Evolutionary conservation across 345 rosid genomes (phyloP), one percentile per base, ranked within the genome.

Genomic region (Murraya koenigii): DNA sequence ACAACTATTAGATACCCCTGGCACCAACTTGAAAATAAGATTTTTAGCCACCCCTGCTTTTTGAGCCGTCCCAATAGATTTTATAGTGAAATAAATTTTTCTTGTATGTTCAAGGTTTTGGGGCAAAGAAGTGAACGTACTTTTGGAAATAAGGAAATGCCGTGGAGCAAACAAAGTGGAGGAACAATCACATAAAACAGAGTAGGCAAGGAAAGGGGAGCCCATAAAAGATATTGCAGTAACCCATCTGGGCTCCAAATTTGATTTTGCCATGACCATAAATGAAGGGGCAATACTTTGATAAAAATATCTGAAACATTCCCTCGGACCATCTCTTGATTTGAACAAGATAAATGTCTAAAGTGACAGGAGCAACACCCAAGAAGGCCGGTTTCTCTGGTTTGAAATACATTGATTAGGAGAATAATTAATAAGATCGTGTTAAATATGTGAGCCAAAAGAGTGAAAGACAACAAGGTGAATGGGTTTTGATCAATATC

Each of bases 311-410:
- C 79, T 88, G 88, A 78, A 85, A 80, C 75, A 81, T 0, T 9
- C 89, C 91, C 30, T 86, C 85, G 1, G 77, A 64, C 91, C 91
- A 86, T 47, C 91, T 81, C 49, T 66, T 83, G 71, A 23, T 33
- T 54, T 88, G 89, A 35, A 79, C 47, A 25, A 88, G 80, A 25
- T 69, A 20, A 33, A 35, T 58, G 38, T 79, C 82, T 10, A 88
- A 78, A 1, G 86, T 83, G 25, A 19, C 75, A 39, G 79, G 83
- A 23, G 85, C 85, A 58, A 85, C 78, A 15, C 91, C 89, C 26
- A 80, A 32, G 52, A 85, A 86, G 5, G 81, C 86, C 38, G 22
- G 36, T 26, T 61, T 84, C 0, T 69, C 26, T 33, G 91, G 88
- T 38, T 35, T 56, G 49, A 74, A 82, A 66, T 19, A 74, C 8